These are phyloP conservation scores for Talaromyces sp. DNA, from an alignment of 2,329 filamentous ascomycete genomes.

Conservation along the genomic window DNA sequence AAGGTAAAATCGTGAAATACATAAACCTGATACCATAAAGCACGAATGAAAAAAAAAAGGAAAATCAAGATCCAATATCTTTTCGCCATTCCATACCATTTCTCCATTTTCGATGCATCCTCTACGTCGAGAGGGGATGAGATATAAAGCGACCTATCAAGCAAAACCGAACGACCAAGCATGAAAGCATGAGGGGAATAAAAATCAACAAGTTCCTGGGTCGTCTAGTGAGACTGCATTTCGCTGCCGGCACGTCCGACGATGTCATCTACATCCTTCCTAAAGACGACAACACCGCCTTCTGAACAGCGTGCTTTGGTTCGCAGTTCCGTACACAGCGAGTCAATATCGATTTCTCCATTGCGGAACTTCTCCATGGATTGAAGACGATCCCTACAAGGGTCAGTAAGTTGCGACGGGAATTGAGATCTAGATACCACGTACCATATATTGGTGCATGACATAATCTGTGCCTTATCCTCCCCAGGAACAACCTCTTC, in stretches of 20 bases:
- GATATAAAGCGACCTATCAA: constrained; percentile 16
- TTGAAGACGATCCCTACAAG: constrained; percentile 79
- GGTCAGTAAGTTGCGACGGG: constrained; percentile 40
- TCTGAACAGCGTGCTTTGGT: constrained; percentile 94
- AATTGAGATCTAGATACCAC: constrained; percentile 32
- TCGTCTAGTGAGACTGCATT: constrained; percentile 5
- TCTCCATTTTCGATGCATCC: constrained; percentile 17
- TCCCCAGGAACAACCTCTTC: constrained; percentile 65
- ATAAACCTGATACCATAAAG: not conserved
- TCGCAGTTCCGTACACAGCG: constrained; percentile 85
- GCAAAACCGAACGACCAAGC: constrained; percentile 20
- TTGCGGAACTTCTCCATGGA: constrained; percentile 81
- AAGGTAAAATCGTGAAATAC: not conserved
- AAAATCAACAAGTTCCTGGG: not conserved
- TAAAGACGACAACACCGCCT: constrained; percentile 80
- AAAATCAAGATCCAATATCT: constrained; percentile 2
- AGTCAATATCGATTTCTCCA: constrained; percentile 90
- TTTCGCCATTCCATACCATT: constrained; percentile 14
- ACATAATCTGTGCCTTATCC: constrained; percentile 64
- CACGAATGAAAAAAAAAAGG: not conserved
- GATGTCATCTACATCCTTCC: constrained; percentile 81
- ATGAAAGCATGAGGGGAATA: constrained; percentile 21
- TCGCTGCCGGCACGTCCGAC: constrained; percentile 47
- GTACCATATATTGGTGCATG: constrained; percentile 91
- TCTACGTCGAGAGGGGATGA: constrained; percentile 13